Evolutionary conservation across 306 rosid genomes (phyloP).

Genomic region (Lupinus albus): DNA sequence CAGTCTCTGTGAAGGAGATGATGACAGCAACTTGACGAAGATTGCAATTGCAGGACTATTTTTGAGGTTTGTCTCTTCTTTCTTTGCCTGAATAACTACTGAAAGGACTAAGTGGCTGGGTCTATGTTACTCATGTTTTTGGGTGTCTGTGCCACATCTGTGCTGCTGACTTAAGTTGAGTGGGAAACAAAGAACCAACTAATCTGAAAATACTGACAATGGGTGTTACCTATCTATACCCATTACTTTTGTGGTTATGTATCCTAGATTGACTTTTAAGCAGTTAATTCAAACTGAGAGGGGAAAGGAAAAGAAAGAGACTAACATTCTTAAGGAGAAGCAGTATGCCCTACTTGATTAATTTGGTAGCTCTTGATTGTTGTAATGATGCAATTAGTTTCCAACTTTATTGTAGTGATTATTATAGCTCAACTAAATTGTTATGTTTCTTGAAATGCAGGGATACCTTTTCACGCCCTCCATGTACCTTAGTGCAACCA

Average conservation of each 20-base stretch:
- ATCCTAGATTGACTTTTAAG: conserved; percentile 21
- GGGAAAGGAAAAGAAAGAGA: conserved; percentile 1
- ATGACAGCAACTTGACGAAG: conserved; percentile 68
- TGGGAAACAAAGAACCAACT: conserved; percentile 4
- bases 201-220: conserved; percentile 34
- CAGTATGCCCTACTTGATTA: conserved; percentile 23
- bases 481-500: conserved; percentile 89
- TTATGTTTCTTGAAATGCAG: conserved; percentile 56
- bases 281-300: conserved; percentile 18
- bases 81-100: conserved; percentile 5
- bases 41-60: conserved; percentile 81
- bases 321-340: conserved; percentile 12
- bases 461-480: conserved; percentile 84
- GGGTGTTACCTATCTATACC: conserved; percentile 1
- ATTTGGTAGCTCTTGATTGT: conserved; percentile 29
- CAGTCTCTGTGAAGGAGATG: conserved; percentile 70
- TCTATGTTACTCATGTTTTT: conserved; percentile 6
- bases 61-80: conserved; percentile 60
- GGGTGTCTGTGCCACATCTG: conserved; percentile 13
- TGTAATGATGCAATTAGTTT: conserved; percentile 21
- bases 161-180: conserved; percentile 17
- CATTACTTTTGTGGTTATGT: conserved; percentile 14
- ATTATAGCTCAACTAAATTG: conserved; percentile 21
- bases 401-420: neutral
- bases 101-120: conserved; percentile 15